A percentile compares a stretch with the other conserved stretches of the same genome.
Conservation (phyloP, 2,329 filamentous ascomycete species). For the Dryadomyces sulphureus region DNA sequence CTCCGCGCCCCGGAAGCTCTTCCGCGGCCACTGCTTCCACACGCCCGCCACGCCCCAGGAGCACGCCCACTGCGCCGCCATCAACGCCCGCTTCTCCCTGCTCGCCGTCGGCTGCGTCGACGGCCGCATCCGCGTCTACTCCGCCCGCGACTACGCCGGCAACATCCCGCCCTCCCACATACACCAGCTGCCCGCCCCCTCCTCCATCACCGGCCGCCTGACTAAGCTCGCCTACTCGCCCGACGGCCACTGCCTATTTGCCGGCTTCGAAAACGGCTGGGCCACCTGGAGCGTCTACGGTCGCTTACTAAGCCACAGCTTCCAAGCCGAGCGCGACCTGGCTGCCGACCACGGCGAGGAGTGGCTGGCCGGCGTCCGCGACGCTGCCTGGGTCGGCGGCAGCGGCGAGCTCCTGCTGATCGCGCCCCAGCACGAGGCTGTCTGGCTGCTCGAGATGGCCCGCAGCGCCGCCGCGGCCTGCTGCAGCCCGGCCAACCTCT, state of each 20-base stretch:
- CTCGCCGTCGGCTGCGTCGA: conserved; percentile 73
- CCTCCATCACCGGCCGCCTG: conserved; percentile 51
- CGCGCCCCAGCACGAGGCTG: conserved; percentile 53
- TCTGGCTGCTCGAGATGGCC: conserved; percentile 86
- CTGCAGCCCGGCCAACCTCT: conserved; percentile 82
- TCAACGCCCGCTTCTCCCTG: conserved; percentile 90
- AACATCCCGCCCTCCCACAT: conserved; percentile 81
- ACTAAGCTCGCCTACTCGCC: conserved; percentile 76
- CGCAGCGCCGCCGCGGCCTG: conserved; percentile 86
- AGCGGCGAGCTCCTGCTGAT: conserved; percentile 75
- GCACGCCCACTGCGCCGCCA: conserved; percentile 57
- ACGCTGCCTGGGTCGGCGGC: conserved; percentile 75
- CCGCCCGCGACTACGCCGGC: conserved; percentile 80
- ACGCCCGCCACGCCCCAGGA: conserved; percentile 44
- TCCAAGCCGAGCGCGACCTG: conserved; percentile 51
- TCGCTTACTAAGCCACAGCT: conserved; percentile 75
- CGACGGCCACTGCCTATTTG: conserved; percentile 92
- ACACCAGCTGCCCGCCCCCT: conserved; percentile 54
- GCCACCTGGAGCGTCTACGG: conserved; percentile 96
- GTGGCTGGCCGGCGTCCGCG: conserved; percentile 68
- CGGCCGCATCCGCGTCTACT: conserved; percentile 77
- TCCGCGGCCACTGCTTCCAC: conserved; percentile 87
- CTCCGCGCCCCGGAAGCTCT: conserved; percentile 45
- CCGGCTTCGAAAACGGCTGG: conserved; percentile 86
- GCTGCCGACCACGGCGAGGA: conserved; percentile 57